A percentile compares a stretch with the other conserved stretches of the same genome.
Evolutionary conservation across 768 basidiomycete genomes (phyloP).

Genomic region (Tricholomella constricta): DNA sequence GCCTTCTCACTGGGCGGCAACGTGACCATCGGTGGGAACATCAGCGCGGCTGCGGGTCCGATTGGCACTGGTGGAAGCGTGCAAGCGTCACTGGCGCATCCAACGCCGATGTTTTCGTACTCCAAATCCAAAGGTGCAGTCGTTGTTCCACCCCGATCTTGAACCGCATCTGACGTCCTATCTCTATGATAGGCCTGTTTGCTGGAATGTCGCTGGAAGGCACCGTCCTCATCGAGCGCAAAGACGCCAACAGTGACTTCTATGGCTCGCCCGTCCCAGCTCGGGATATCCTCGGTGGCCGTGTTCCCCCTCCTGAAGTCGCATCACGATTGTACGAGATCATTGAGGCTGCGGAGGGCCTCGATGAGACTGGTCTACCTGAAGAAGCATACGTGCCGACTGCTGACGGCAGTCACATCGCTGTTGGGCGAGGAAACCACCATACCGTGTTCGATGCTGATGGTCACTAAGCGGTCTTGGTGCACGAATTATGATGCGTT

Average conservation of each 20-base stretch:
- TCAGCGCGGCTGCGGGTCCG: conserved; percentile 86
- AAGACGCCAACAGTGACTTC: conserved; percentile 95
- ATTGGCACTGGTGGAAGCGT: conserved; percentile 94
- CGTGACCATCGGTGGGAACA: conserved; percentile 90
- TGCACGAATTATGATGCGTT: background rate
- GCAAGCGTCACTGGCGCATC: conserved; percentile 85
- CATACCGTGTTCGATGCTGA: conserved; percentile 82
- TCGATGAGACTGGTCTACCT: conserved; percentile 84
- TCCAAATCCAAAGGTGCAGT: conserved; percentile 90
- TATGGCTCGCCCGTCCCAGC: conserved; percentile 92
- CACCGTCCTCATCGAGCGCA: conserved; percentile 90
- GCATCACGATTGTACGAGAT: conserved; percentile 92
- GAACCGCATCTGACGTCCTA: background rate
- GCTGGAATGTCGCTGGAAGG: conserved; percentile 95
- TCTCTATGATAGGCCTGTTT: conserved; percentile 68
- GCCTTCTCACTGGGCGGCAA: conserved; percentile 97
- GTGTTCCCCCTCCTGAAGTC: conserved; percentile 96
- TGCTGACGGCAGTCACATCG: conserved; percentile 58
- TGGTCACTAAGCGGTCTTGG: conserved; percentile 33
- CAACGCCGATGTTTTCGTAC: conserved; percentile 97
- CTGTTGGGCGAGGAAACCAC: conserved; percentile 43
- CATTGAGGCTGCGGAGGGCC: conserved; percentile 93
- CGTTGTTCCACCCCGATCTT: background rate
- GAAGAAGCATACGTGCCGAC: conserved; percentile 79
- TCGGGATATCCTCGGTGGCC: conserved; percentile 87